Percentiles rank a stretch among this genome's conserved stretches.
phyloP scores from a whole-genome alignment of 1,284 basidiomycete genomes.

The Fomitiporia mediterranea region DNA sequence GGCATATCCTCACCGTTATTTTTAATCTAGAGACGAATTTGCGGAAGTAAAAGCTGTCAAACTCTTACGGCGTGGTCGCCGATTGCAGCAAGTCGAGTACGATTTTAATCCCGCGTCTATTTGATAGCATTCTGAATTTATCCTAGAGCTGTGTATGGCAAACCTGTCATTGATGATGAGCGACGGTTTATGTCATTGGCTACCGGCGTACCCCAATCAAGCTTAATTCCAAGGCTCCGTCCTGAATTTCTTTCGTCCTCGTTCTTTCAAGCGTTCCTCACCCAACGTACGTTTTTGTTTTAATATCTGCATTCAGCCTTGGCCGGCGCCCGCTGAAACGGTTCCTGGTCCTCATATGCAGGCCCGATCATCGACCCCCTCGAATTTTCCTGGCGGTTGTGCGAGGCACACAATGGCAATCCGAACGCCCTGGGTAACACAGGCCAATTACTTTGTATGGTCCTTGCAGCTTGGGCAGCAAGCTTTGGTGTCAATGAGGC shows the following conservation, averaged over 20 bases:
- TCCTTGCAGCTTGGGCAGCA: conserved; percentile 79
- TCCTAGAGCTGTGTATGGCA: conserved; percentile 39
- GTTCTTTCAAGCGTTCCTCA: conserved; percentile 77
- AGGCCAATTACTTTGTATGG: conserved; percentile 60
- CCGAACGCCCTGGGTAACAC: conserved; percentile 50
- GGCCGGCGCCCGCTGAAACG: conserved; percentile 24
- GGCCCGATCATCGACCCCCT: conserved; percentile 68
- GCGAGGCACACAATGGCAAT: conserved; percentile 54
- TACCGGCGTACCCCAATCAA: conserved; percentile 27
- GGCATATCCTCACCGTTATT: background rate
- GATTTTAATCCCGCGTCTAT: conserved; percentile 20
- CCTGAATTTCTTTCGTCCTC: conserved; percentile 76
- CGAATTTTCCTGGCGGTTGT: conserved; percentile 70
- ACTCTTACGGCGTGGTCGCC: conserved; percentile 73
- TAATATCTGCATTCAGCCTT: conserved; percentile 1
- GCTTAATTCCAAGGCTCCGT: conserved; percentile 64
- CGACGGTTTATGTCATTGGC: conserved; percentile 12
- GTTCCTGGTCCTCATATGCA: conserved; percentile 28
- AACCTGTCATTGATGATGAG: conserved; percentile 44
- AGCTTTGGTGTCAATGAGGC: conserved; percentile 81
- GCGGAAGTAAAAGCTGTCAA: conserved; percentile 86
- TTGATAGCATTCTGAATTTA: conserved; percentile 6
- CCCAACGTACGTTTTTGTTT: conserved; percentile 60
- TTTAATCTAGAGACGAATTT: conserved; percentile 68
- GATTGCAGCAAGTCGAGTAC: conserved; percentile 75